Evolutionary conservation across 2,329 filamentous ascomycete genomes (phyloP), one percentile per base, ranked within the genome.

Genomic region (Sclerotiophoma versabilis): DNA sequence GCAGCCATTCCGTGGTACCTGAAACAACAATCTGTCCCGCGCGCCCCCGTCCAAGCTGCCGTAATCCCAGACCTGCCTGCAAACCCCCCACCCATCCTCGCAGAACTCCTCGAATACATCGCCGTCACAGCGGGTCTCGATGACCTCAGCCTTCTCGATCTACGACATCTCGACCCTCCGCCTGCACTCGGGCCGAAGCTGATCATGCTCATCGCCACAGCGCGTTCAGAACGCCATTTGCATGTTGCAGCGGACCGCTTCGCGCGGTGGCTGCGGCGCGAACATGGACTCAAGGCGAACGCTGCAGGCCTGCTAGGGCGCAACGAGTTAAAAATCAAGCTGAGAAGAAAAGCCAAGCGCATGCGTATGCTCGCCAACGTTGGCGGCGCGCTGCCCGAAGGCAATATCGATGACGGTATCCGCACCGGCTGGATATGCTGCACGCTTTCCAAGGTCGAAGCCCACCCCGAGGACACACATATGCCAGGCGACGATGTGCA

Each of bases 391-490:
- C 57, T 66, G 15, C 80, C 85, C 5, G 84, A 85, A 10, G 82
- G 82, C 12, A 83, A 83, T 41, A 79, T 83, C 1, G 93, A 96
- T 64, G 91, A 97, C 69, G 93, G 93, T 2, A 90, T 96, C 46
- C 88, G 89, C 11, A 97, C 93, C 0, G 93, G 92, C 9, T 99
- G 95, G 95, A 89, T 99, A 17, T 99, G 95, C 75, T 90, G 98
- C 57, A 96, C 96, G 71, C 84, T 95, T 9, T 91, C 91, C 4
- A 84, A 84, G 14, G 82, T 92, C 1, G 84, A 88, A 36, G 83
- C 84, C 19, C 79, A 81, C n/a, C 64, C 73, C 4, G 64, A 75
- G 27, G 72, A 74, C 22, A 68, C 50, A 11, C 56, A 69, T 11
- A 66, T 72, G 59, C 67, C 65, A 2, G 68, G 66, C 1, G 65